Evolutionary conservation across 2,329 filamentous ascomycete genomes (phyloP).

Genomic region (Apiospora koreana): DNA sequence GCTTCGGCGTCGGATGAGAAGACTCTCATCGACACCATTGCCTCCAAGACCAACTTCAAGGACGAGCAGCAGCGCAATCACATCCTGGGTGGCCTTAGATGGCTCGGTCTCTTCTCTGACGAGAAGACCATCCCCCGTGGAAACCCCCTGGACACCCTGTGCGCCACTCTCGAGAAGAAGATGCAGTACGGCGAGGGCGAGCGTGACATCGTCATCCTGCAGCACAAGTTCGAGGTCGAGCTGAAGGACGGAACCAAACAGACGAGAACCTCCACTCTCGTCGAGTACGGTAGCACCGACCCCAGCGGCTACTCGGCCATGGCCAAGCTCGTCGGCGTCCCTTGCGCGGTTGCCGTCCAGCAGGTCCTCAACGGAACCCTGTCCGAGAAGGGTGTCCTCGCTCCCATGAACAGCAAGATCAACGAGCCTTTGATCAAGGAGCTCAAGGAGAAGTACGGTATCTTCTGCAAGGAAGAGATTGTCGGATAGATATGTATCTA

Average conservation of each 20-base stretch:
- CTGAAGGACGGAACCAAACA: conserved; percentile 76
- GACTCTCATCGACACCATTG: conserved; percentile 73
- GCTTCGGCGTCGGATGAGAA: conserved; percentile 65
- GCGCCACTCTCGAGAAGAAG: conserved; percentile 86
- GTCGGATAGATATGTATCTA: conserved; percentile 16
- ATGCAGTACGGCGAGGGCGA: conserved; percentile 84
- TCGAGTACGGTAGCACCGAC: conserved; percentile 70
- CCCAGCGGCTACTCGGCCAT: conserved; percentile 79
- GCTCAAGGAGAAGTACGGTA: conserved; percentile 63
- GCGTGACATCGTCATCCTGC: conserved; percentile 79
- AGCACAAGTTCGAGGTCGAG: conserved; percentile 85
- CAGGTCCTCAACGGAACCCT: conserved; percentile 77
- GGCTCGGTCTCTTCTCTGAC: conserved; percentile 64
- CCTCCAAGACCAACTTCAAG: conserved; percentile 73
- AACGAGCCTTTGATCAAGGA: conserved; percentile 62
- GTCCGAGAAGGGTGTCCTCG: conserved; percentile 72
- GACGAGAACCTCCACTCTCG: conserved; percentile 77
- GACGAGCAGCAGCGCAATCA: conserved; percentile 67
- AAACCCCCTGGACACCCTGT: conserved; percentile 89
- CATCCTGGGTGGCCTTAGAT: conserved; percentile 71
- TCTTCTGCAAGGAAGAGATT: conserved; percentile 39
- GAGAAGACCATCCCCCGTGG: conserved; percentile 55
- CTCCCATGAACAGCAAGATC: conserved; percentile 72
- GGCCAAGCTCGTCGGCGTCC: conserved; percentile 60
- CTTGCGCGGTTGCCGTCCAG: conserved; percentile 59